Evolutionary conservation across 2,329 filamentous ascomycete species (phyloP), one percentile per base, ranked within the genome.

Genomic region (Venturia carpophila): DNA sequence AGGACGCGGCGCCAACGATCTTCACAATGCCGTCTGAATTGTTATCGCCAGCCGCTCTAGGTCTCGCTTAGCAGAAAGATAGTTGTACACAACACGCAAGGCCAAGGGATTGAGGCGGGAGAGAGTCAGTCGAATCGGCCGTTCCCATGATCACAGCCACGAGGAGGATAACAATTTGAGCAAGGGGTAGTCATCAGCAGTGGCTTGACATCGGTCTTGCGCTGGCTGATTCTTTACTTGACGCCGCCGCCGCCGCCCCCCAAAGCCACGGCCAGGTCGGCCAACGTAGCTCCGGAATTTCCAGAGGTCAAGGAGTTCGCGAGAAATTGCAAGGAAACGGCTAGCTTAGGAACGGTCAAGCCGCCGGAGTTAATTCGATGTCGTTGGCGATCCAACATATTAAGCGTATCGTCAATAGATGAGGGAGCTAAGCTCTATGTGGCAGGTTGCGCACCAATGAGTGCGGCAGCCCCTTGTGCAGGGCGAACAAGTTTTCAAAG

Each of bases 271-370:
- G 49, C 49, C 21, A 19, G 15, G 52, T 34, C 52, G 27, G 52
- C 17, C 52, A 37, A 58, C 52, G n/a, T 56, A 13, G 6, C 27
- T 56, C 52, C 52, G 52, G 30, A 37, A n/a, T 56, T 7, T 56
- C 19, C 10, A 19, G 7, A 56, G 30, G 27, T 34, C 6, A 34
- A 37, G 30, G 52, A 39, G 52, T 39, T 58, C 27, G 52, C 27
- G 30, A 37, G 27, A 58, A 37, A 58, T 37, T 58, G 17, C 52
- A n/a, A 37, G 37, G 30, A 37, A 37, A 39, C 30, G 17, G 27
- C 52, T 58, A 39, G 30, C n/a, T 19, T 27, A 58, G 30, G 30
- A 56, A 56, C 30, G 30, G 52, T 56, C 52, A 56, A 56, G 52
- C 52, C 30, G 13, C 52, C 52, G 52, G n/a, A 15, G 15, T 39